Evolutionary conservation across 257 asterid genomes (phyloP).

Genomic region (Avicennia marina): DNA sequence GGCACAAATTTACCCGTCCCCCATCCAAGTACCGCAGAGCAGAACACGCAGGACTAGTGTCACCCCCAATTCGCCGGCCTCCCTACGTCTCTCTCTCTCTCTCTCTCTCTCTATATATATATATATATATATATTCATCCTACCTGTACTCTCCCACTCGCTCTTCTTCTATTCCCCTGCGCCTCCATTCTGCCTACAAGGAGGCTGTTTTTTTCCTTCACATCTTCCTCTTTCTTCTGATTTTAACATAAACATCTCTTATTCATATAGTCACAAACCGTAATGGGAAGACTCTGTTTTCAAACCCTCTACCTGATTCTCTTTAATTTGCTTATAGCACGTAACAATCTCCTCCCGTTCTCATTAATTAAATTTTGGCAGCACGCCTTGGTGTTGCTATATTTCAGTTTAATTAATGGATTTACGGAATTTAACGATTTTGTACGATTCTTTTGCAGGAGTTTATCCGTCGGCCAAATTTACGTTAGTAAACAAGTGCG

Average conservation of each 20-base stretch:
- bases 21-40: too few species aligned
- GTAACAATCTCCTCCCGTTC: too few species aligned
- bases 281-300: background rate
- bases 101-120: background rate
- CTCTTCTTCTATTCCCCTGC: background rate
- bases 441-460: background rate
- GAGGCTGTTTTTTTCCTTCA: too few species aligned
- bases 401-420: background rate
- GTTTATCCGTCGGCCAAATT: conserved; percentile 15
- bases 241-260: background rate
- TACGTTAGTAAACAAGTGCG: conserved; percentile 40
- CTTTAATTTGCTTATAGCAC: background rate
- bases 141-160: background rate
- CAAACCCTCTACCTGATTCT: background rate
- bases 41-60: too few species aligned
- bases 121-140: too few species aligned
- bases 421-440: background rate
- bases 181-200: background rate
- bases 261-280: background rate
- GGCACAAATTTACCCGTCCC: too few species aligned
- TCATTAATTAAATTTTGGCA: too few species aligned
- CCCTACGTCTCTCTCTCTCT: too few species aligned
- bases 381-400: too few species aligned
- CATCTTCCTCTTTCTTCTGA: background rate
- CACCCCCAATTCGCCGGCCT: too few species aligned